A percentile compares a stretch with the other conserved stretches of the same genome.
Evolutionary conservation across 202 grass and related monocot species (phyloP).

Genomic region (Schoenoplectus triqueter): DNA sequence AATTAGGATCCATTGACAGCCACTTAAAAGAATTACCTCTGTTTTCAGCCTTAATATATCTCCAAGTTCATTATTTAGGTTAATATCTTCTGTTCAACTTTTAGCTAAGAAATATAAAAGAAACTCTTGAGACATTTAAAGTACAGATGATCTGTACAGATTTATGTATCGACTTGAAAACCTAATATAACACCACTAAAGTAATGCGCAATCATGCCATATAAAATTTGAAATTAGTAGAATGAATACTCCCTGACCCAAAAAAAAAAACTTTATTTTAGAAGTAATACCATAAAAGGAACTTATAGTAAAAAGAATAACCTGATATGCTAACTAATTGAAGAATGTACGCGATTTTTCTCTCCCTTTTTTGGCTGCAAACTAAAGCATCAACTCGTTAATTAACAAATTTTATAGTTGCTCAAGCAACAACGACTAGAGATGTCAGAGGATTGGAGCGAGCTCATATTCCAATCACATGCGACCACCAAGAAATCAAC

Average conservation of each 20-base stretch:
- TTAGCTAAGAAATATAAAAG: neutral
- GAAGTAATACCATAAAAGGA: neutral
- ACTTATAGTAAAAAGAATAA: neutral
- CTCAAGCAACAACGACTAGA: neutral
- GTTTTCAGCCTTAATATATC: neutral
- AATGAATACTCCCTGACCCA: neutral
- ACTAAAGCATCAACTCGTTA: neutral
- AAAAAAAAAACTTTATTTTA: no score
- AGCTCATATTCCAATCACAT: neutral
- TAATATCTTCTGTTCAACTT: neutral
- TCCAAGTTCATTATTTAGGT: neutral
- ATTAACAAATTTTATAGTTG: constrained; percentile 7
- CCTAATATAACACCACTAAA: neutral
- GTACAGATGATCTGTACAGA: neutral
- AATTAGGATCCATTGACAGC: no score
- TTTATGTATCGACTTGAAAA: neutral
- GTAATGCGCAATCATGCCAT: neutral
- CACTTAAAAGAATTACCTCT: neutral
- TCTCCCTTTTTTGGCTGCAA: neutral
- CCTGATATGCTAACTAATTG: neutral
- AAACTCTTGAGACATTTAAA: neutral
- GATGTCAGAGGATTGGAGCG: neutral
- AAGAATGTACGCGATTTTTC: neutral
- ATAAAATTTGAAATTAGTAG: neutral
- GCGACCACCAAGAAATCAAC: neutral